These are phyloP conservation scores for Phyllosticta citribraziliensis DNA, from an alignment of 2,329 filamentous ascomycete genomes.

Conservation along the genomic window DNA sequence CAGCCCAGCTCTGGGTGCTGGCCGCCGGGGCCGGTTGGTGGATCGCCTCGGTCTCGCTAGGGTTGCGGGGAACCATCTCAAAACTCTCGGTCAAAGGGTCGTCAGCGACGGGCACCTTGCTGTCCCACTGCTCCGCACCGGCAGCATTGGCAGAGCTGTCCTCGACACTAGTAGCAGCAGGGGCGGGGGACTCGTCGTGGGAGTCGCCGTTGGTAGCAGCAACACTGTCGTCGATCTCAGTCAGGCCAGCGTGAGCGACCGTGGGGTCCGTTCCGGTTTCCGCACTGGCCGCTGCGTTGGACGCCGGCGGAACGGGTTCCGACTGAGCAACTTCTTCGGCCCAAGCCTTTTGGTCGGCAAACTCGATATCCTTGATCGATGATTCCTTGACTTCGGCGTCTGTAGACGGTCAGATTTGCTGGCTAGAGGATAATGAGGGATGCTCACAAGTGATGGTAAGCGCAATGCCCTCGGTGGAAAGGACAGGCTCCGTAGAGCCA, in stretches of 20 bases:
- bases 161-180: conserved; percentile 30
- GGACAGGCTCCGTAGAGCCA: conserved; percentile 56
- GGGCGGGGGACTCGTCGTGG: conserved; percentile 20
- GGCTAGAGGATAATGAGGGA: conserved; percentile 3
- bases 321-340: conserved; percentile 39
- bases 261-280: conserved; percentile 51
- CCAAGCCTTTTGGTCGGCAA: conserved; percentile 44
- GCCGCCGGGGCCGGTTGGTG: conserved; percentile 43
- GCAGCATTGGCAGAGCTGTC: conserved; percentile 40
- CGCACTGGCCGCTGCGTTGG: conserved; percentile 25
- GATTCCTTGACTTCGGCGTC: conserved; percentile 51
- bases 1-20: conserved; percentile 71
- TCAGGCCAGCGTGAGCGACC: conserved; percentile 54
- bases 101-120: conserved; percentile 36
- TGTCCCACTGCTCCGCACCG: conserved; percentile 59
- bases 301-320: conserved; percentile 27
- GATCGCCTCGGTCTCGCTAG: conserved; percentile 62
- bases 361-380: conserved; percentile 31
- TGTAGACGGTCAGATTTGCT: conserved; percentile 20
- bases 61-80: conserved; percentile 66
- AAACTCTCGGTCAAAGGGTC: conserved; percentile 54
- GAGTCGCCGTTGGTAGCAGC: conserved; percentile 21
- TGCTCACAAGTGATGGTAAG: conserved; percentile 63
- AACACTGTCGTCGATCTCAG: conserved; percentile 48
- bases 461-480: conserved; percentile 53